Conservation (phyloP, 2,329 filamentous ascomycete species). For the Aspergillus sp. region DNA sequence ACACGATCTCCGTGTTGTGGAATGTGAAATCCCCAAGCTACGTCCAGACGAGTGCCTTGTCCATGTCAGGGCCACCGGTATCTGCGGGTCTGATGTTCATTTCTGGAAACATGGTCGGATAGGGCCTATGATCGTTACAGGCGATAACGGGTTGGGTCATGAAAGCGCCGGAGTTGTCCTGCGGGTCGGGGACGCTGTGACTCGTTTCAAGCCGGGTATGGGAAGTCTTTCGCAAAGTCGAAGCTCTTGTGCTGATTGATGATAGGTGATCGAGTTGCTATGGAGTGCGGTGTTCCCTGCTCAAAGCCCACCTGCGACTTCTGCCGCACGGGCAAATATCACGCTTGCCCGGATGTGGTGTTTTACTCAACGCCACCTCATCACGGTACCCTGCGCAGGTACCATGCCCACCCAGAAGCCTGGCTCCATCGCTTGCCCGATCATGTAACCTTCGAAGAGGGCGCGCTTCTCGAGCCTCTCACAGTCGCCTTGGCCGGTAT, state of each 20-base stretch:
- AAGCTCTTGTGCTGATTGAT: neutral
- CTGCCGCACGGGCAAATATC: conserved; percentile 25
- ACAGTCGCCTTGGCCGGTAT: conserved; percentile 25
- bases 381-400: conserved; percentile 25
- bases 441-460: conserved; percentile 24
- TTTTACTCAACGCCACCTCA: conserved; percentile 28
- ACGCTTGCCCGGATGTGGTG: conserved; percentile 25
- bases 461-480: conserved; percentile 23
- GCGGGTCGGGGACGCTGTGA: conserved; percentile 22
- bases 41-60: conserved; percentile 20
- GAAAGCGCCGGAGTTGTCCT: conserved; percentile 26
- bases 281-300: conserved; percentile 27
- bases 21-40: conserved; percentile 24
- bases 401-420: conserved; percentile 25
- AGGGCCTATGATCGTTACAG: conserved; percentile 25
- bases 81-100: conserved; percentile 27
- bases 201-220: conserved; percentile 25
- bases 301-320: conserved; percentile 24
- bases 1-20: conserved; percentile 24
- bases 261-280: conserved; percentile 25
- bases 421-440: conserved; percentile 26
- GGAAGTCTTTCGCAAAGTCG: neutral
- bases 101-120: conserved; percentile 29
- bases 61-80: conserved; percentile 25
- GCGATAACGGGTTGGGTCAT: conserved; percentile 27